phyloP scores from a whole-genome alignment of 2,329 filamentous ascomycete genomes.

The Reticulascus tulasneorum region DNA sequence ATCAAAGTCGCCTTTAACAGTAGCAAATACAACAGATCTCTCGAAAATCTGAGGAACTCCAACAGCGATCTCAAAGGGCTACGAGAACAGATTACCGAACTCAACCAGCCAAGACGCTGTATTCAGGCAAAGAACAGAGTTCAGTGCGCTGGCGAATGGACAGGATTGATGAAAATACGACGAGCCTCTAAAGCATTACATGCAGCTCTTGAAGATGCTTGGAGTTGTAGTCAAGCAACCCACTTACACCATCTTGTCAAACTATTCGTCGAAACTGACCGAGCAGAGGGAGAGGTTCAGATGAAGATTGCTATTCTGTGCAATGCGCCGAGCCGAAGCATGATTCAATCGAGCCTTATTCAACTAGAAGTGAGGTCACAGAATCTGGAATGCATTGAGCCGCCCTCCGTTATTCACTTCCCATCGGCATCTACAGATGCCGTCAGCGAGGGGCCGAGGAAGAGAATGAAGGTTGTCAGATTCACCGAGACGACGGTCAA shows the following conservation, averaged over 20 bases:
- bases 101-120: background rate
- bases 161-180: background rate
- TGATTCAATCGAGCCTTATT: background rate
- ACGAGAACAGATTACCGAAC: conserved; percentile 3
- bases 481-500: conserved; percentile 2
- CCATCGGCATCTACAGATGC: background rate
- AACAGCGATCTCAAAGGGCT: conserved; percentile 3
- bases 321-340: background rate
- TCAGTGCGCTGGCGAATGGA: no score
- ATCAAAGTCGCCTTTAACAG: background rate
- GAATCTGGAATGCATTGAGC: conserved; percentile 4
- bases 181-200: conserved; percentile 4
- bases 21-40: background rate
- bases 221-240: conserved; percentile 3
- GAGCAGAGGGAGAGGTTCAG: conserved; percentile 1
- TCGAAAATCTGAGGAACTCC: conserved; percentile 1
- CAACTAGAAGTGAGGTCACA: conserved; percentile 8
- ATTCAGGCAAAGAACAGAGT: no score
- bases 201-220: conserved; percentile 1
- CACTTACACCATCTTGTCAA: conserved; percentile 7
- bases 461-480: conserved; percentile 1
- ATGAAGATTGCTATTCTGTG: conserved; percentile 9
- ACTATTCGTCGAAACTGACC: conserved; percentile 6
- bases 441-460: background rate
- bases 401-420: background rate